Conservation (phyloP, 768 basidiomycete genomes). For the Clitopilus hobsonii region DNA sequence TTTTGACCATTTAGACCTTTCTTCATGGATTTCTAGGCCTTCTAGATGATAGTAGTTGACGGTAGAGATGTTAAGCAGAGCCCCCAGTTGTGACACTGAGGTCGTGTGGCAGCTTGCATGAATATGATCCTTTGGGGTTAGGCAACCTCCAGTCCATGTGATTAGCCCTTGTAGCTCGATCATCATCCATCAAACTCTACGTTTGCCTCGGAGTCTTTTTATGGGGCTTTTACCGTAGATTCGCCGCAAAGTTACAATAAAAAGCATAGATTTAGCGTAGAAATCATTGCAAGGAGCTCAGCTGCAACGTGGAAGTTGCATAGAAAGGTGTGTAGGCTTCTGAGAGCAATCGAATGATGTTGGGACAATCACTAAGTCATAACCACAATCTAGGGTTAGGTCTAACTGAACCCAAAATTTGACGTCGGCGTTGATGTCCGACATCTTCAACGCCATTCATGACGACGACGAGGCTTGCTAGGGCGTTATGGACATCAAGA, state of each 20-base stretch:
- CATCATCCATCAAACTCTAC: constrained; percentile 14
- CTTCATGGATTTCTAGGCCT: constrained; percentile 4
- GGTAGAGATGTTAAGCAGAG: background rate
- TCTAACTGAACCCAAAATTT: background rate
- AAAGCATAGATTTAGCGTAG: too few species aligned
- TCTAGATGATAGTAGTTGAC: background rate
- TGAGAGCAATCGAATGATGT: background rate
- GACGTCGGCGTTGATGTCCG: background rate
- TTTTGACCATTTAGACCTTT: constrained; percentile 27
- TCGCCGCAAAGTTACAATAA: background rate
- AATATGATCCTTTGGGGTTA: background rate
- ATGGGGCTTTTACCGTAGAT: background rate
- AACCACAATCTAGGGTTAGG: background rate
- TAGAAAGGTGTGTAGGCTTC: background rate
- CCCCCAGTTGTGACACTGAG: background rate
- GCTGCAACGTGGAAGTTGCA: background rate
- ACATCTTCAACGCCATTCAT: background rate
- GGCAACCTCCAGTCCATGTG: background rate
- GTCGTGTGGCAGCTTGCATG: constrained; percentile 1
- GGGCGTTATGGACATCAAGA: background rate
- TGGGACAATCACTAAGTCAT: background rate
- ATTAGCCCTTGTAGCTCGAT: background rate
- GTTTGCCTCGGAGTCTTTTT: too few species aligned
- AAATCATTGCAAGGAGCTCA: background rate
- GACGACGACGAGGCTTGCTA: background rate